phyloP scores from a whole-genome alignment of 441 rosid genomes.

The Capsella rubella region DNA sequence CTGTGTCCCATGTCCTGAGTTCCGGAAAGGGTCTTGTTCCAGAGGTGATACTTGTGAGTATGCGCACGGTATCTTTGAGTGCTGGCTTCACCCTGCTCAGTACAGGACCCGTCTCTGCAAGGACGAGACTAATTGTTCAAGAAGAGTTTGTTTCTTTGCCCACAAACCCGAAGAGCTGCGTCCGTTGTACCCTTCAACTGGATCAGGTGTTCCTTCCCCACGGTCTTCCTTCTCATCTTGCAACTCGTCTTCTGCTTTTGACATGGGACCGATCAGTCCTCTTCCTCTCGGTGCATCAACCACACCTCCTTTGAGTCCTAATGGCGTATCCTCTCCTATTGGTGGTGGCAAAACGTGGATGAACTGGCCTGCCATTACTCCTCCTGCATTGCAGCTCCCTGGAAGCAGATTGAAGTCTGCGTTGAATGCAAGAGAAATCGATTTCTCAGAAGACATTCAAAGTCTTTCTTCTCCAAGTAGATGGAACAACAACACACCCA shows the following conservation, averaged over 20 bases:
- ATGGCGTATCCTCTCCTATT: constrained; percentile 64
- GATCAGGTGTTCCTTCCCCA: constrained; percentile 83
- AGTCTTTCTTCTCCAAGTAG: constrained; percentile 65
- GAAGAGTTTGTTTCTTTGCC: constrained; percentile 79
- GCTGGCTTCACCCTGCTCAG: constrained; percentile 86
- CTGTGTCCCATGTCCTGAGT: constrained; percentile 81
- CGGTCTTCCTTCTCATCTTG: constrained; percentile 52
- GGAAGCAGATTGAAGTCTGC: constrained; percentile 78
- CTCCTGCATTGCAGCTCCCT: constrained; percentile 79
- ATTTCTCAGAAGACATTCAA: constrained; percentile 64
- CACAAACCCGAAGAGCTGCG: constrained; percentile 71
- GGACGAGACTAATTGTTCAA: constrained; percentile 63
- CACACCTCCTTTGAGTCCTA: constrained; percentile 65
- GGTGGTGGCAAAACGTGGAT: constrained; percentile 61
- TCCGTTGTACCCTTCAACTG: constrained; percentile 73
- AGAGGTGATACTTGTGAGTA: constrained; percentile 74
- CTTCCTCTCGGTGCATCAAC: constrained; percentile 57
- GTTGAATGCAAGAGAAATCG: constrained; percentile 65
- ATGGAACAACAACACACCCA: constrained; percentile 58
- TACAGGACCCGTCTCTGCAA: constrained; percentile 74
- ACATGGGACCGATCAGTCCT: constrained; percentile 69
- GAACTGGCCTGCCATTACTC: constrained; percentile 54
- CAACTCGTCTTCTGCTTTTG: constrained; percentile 52
- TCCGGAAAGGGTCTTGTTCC: constrained; percentile 70
- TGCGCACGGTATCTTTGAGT: constrained; percentile 79